A percentile compares a stretch with the other conserved stretches of the same genome.
phyloP scores from a whole-genome alignment of 2,329 filamentous ascomycete species.

The Neurospora sp. region DNA sequence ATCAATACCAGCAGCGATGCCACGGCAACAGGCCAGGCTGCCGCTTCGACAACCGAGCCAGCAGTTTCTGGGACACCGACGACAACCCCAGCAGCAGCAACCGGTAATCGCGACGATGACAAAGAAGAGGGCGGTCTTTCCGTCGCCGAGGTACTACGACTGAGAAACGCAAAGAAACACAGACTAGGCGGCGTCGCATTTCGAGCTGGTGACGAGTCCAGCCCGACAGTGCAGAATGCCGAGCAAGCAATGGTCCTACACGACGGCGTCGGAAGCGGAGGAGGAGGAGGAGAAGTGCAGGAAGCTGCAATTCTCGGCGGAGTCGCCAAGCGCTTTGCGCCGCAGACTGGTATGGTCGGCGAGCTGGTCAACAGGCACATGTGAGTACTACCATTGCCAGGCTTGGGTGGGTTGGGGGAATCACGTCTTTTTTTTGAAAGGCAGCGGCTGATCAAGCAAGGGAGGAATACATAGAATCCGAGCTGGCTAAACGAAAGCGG shows the following conservation, averaged over 20 bases:
- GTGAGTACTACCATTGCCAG: constrained; percentile 44
- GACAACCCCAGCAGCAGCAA: background rate
- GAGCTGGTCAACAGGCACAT: constrained; percentile 66
- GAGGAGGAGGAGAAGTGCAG: constrained; percentile 16
- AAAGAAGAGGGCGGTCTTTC: constrained; percentile 29
- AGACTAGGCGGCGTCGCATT: constrained; percentile 49
- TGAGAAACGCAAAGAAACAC: constrained; percentile 41
- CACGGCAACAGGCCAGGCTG: constrained; percentile 3
- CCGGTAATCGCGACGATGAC: background rate
- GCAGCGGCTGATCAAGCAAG: constrained; percentile 59
- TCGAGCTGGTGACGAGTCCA: constrained; percentile 25
- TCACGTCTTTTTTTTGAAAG: background rate
- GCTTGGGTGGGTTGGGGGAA: background rate
- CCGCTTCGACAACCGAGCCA: constrained; percentile 6
- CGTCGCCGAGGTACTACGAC: constrained; percentile 40
- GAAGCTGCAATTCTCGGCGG: constrained; percentile 21
- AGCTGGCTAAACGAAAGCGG: constrained; percentile 51
- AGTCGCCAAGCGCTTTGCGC: constrained; percentile 50
- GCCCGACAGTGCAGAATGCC: constrained; percentile 16
- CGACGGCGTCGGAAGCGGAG: constrained; percentile 18
- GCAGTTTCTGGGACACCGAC: background rate
- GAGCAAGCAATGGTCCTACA: constrained; percentile 28
- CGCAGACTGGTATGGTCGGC: constrained; percentile 58
- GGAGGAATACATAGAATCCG: constrained; percentile 77
- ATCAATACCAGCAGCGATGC: constrained; percentile 8